Evolutionary conservation across 164 flowering plant genomes (phyloP), one percentile per base, ranked within the genome.

Genomic region (Dillenia turbinata): DNA sequence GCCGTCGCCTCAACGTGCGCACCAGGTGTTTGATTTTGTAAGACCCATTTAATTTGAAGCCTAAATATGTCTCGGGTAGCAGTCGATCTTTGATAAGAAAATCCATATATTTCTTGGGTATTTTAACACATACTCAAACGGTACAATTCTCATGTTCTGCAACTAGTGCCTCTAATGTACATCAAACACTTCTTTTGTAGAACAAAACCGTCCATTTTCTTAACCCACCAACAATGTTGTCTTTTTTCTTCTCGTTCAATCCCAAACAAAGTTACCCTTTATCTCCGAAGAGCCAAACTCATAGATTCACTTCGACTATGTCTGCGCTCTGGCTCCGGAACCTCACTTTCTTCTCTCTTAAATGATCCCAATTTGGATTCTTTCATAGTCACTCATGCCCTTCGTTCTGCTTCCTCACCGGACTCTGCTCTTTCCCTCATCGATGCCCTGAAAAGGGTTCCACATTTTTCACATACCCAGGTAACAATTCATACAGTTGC

Each of bases 401-500:
- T 91, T 26, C 83, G 83, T 1, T 82, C 89, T 13, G 85, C 96
- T 44, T 96, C 98, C 12, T 85, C 90, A 3, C 82, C 88, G 0
- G 85, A 81, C 11, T 78, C 90, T 16, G 96, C 96, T 1, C 76
- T 91, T 16, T 72, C 78, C 56, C 60, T 89, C 54, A n/a, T 81
- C 47, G 74, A 85, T 12, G 53, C 66, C n/a, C 79, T 91, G 2
- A 67, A 79, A 48, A 54, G 68, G 49, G 60, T 76, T 45, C 81
- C 80, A 6, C 61, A 70, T 52, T 87, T 86, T 65, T 49, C 69
- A 11, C 89, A 84, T 62, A 68, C 77, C 40, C 84, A 78, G 53
- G 44, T 66, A 4, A 85, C 87, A 16, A 72, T 91, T 17, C 61
- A 68, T 46, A 80, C 93, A 3, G 51, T 91, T 56, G 93, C 96